Percentiles rank a stretch among this genome's conserved stretches.
These are phyloP conservation scores for Auricularia sp. DNA, from an alignment of 768 basidiomycete genomes.

Conservation along the genomic window DNA sequence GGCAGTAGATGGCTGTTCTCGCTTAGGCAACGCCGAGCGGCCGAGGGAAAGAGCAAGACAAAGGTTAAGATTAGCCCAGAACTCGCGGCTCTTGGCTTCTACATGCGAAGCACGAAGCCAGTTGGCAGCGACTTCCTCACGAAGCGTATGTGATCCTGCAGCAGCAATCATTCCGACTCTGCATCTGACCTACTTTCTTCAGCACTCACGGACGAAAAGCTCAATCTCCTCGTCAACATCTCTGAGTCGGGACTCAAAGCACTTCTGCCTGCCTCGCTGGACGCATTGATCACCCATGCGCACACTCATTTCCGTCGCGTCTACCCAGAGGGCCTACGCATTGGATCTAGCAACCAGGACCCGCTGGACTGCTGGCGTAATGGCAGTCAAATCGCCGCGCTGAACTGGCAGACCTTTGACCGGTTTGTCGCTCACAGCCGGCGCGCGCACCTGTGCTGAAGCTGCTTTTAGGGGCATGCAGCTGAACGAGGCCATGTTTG, in stretches of 20 bases:
- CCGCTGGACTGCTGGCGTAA: constrained; percentile 44
- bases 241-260: constrained; percentile 40
- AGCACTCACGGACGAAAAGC: constrained; percentile 32
- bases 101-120: constrained; percentile 56
- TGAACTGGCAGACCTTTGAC: constrained; percentile 60
- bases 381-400: constrained; percentile 46
- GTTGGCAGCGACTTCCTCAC: constrained; percentile 35
- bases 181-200: neutral
- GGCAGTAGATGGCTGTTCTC: constrained; percentile 1
- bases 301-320: constrained; percentile 41
- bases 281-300: constrained; percentile 32
- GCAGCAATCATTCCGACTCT: neutral
- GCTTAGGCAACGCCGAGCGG: constrained; percentile 19
- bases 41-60: constrained; percentile 6
- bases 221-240: constrained; percentile 49
- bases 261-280: constrained; percentile 26
- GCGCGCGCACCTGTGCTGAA: neutral
- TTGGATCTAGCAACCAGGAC: constrained; percentile 45
- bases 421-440: constrained; percentile 15
- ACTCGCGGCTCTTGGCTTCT: constrained; percentile 48
- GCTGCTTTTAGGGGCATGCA: constrained; percentile 16
- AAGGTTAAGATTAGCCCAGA: neutral
- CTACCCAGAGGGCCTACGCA: constrained; percentile 48
- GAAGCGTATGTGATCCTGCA: constrained; percentile 22
- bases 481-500: constrained; percentile 55